Evolutionary conservation across 2,329 filamentous ascomycete genomes (phyloP), one percentile per base, ranked within the genome.

Genomic region (Arthrobotrys sinensis): DNA sequence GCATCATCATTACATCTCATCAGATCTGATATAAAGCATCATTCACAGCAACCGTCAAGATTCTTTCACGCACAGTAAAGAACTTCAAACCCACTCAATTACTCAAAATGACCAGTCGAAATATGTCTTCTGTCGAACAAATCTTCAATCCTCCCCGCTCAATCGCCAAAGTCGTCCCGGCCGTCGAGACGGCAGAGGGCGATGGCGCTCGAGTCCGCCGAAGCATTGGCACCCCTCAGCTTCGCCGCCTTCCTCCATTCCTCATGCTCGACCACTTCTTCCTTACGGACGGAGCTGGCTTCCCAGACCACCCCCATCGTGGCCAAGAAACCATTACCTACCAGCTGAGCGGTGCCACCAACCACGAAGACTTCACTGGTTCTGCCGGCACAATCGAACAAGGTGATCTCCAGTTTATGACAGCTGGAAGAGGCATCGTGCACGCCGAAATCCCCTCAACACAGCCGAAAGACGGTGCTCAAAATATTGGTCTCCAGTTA

Each of bases 321-420:
- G 94, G 94, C 45, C 93, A 97, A 84, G 93, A 97, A 82, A 92
- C 90, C 14, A 96, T 97, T 83, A 97, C 94, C 0, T 97, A 97
- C 84, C 87, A 98, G 34, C 88, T 98, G n/a, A 86, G 88, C 12
- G 95, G 95, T 80, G 93, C 89, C 2, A 90, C 97, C 76, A 93
- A 97, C 85, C 94, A 97, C 83, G 94, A 97, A 85, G 94, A 97
- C 84, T 97, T 97, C 81, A 91, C 93, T 1, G 94, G 94, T 11
- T 91, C 96, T 86, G 88, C 88, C 62, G 96, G 95, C 73, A 96
- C 92, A 2, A 93, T 98, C 81, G 88, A 91, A 78, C 85, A 92
- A 0, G 95, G 95, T n/a, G 95, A 97, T 83, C 86, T 98, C 57
- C 95, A 98, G 84, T 98, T 98, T 87, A 98, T 98, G 96, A 97